Conservation (phyloP, 345 rosid species). For the Psidium friedrichsthalianum region DNA sequence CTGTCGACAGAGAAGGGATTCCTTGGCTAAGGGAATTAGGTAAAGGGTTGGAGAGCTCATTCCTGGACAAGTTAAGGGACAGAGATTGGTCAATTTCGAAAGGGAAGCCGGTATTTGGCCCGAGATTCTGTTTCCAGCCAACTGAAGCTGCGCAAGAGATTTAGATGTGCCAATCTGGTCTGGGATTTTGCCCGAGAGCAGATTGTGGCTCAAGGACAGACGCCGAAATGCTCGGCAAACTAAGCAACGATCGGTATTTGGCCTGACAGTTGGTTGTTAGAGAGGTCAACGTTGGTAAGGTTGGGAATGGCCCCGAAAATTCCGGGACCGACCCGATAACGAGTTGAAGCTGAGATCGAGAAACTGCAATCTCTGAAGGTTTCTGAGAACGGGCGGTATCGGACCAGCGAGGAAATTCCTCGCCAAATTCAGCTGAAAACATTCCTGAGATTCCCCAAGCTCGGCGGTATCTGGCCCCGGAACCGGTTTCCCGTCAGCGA, state of each 20-base stretch:
- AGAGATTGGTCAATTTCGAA: constrained; percentile 53
- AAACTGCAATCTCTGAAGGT: constrained; percentile 37
- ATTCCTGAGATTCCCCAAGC: constrained; percentile 42
- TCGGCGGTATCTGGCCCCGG: constrained; percentile 55
- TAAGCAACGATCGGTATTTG: constrained; percentile 48
- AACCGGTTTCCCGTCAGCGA: constrained; percentile 61
- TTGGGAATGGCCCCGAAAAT: constrained; percentile 30
- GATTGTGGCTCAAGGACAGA: constrained; percentile 59
- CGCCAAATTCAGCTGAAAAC: constrained; percentile 29
- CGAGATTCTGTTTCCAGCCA: constrained; percentile 46
- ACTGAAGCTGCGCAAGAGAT: constrained; percentile 57
- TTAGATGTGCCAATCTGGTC: constrained; percentile 44
- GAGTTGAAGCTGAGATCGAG: constrained; percentile 72
- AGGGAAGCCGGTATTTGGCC: constrained; percentile 69
- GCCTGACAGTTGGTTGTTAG: constrained; percentile 57
- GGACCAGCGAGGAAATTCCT: constrained; percentile 66
- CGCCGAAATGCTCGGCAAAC: constrained; percentile 32
- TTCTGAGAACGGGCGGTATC: constrained; percentile 44
- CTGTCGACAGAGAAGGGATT: constrained; percentile 56
- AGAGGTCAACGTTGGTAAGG: constrained; percentile 52
- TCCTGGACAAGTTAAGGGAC: constrained; percentile 81
- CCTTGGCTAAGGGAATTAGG: constrained; percentile 40
- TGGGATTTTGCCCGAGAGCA: constrained; percentile 54
- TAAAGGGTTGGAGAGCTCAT: constrained; percentile 55
- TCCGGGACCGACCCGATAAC: constrained; percentile 55